These are phyloP conservation scores for Penicillium subrubescens DNA, from an alignment of 495 filamentous ascomycete genomes.

Conservation along the genomic window DNA sequence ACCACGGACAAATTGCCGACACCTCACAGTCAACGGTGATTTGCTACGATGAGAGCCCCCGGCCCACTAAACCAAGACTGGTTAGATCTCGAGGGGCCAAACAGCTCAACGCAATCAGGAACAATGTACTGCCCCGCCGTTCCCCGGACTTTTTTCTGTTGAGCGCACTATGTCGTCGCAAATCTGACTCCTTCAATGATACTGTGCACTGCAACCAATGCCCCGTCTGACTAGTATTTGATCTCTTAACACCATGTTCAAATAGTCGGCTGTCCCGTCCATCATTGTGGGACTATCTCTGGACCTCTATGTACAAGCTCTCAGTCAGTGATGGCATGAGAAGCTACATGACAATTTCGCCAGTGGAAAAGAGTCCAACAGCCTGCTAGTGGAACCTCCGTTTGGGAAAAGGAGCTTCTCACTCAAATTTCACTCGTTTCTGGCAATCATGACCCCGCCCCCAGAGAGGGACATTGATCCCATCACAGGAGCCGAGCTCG, in stretches of 20 bases:
- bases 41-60: background rate
- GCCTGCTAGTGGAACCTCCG: background rate
- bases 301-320: background rate
- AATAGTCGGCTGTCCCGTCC: background rate
- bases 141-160: constrained; percentile 7
- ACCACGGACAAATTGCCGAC: constrained; percentile 7
- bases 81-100: background rate
- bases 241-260: background rate
- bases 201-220: background rate
- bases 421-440: background rate
- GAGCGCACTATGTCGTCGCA: background rate
- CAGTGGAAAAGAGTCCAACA: background rate
- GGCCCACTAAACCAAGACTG: constrained; percentile 5
- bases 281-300: background rate
- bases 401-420: background rate
- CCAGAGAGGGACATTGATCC: constrained; percentile 15
- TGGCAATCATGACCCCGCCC: constrained; percentile 1
- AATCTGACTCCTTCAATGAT: background rate
- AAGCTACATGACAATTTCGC: background rate
- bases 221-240: background rate
- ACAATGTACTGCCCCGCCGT: constrained; percentile 7
- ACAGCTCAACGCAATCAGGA: constrained; percentile 1
- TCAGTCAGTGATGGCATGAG: background rate
- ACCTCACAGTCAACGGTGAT: background rate
- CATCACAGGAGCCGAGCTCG: constrained; percentile 1